Percentiles rank a stretch among this genome's conserved stretches.
These are phyloP conservation scores for Ballota nigra DNA, from an alignment of 257 asterid genomes.

Conservation along the genomic window DNA sequence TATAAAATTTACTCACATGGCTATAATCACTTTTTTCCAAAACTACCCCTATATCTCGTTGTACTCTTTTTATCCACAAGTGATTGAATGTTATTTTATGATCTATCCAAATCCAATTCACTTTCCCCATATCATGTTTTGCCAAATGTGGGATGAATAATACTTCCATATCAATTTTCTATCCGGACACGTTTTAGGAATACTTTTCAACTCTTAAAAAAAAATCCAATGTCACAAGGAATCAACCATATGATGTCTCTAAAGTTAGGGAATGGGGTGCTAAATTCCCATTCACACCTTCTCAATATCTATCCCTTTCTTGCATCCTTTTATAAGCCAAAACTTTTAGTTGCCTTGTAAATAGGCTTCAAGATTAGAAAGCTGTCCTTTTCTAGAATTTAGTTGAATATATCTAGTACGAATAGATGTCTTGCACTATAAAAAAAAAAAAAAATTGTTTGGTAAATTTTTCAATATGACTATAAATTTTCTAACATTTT, in stretches of 20 bases:
- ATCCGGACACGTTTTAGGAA: neutral
- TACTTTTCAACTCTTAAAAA: conserved; percentile 10
- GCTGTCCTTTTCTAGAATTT: neutral
- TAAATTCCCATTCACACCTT: conserved; percentile 25
- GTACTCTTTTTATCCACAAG: too few species aligned
- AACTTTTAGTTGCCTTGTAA: neutral
- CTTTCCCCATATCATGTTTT: neutral
- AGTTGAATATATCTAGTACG: neutral
- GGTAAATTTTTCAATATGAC: too few species aligned
- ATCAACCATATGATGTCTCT: conserved; percentile 18
- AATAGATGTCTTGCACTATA: too few species aligned
- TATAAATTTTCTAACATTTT: too few species aligned
- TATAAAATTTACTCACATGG: too few species aligned
- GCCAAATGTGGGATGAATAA: conserved; percentile 23
- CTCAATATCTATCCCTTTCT: conserved; percentile 8
- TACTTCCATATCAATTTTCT: conserved; percentile 5
- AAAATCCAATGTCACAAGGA: conserved; percentile 25
- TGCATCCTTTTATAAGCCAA: neutral
- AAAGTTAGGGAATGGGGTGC: conserved; percentile 24
- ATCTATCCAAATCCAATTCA: neutral
- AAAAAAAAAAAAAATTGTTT: too few species aligned
- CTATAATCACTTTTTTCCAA: too few species aligned
- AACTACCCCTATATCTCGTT: too few species aligned
- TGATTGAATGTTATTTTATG: neutral
- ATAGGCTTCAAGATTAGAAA: neutral